phyloP scores from a whole-genome alignment of 2,329 filamentous ascomycete species.

The Zalaria sp. region DNA sequence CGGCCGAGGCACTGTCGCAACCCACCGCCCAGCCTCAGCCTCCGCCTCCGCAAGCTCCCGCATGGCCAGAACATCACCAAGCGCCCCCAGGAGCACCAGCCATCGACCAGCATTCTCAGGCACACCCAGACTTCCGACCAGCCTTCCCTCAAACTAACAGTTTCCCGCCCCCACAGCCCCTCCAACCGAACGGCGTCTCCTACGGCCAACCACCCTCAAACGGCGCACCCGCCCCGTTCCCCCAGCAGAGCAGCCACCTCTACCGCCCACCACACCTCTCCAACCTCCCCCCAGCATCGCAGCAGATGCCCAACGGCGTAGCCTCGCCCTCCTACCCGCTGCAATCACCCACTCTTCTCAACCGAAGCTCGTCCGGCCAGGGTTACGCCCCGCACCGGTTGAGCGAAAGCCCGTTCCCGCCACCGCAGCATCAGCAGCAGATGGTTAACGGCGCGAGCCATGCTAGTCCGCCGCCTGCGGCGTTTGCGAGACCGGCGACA shows the following conservation, averaged over 20 bases:
- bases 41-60: slow-evolving; percentile 3
- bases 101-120: background rate
- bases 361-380: background rate
- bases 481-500: slow-evolving; percentile 9
- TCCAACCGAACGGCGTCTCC: slow-evolving; percentile 14
- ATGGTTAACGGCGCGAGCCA: background rate
- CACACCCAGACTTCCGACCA: background rate
- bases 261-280: slow-evolving; percentile 5
- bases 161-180: background rate
- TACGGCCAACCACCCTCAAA: slow-evolving; percentile 1
- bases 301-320: slow-evolving; percentile 17
- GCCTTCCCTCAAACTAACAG: background rate
- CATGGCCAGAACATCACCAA: slow-evolving; percentile 9
- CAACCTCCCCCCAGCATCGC: slow-evolving; percentile 11
- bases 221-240: background rate
- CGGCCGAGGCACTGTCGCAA: slow-evolving; percentile 10
- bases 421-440: slow-evolving; percentile 12
- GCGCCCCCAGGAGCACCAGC: background rate
- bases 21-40: slow-evolving; percentile 5
- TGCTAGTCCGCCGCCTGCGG: background rate
- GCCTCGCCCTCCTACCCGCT: slow-evolving; percentile 19
- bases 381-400: slow-evolving; percentile 12
- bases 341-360: slow-evolving; percentile 17
- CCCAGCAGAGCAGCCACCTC: background rate
- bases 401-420: slow-evolving; percentile 6